A percentile compares a stretch with the other conserved stretches of the same genome.
Conservation (phyloP, 345 rosid species). For the Trapa incisa region DNA sequence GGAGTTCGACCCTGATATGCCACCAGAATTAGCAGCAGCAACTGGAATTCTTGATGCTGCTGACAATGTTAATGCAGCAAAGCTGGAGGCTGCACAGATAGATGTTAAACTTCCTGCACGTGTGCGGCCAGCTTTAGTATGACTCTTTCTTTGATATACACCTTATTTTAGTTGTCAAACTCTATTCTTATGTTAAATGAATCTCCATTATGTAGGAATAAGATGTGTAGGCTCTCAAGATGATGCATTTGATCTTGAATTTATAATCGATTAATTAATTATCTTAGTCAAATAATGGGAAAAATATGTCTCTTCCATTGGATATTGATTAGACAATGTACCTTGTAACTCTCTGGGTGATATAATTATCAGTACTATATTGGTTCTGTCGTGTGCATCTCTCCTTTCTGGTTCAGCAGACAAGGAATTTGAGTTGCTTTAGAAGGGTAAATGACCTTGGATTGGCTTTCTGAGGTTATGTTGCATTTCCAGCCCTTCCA, state of each 20-base stretch:
- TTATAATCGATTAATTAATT: background rate
- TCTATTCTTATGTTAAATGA: background rate
- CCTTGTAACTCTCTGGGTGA: background rate
- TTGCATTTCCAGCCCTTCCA: background rate
- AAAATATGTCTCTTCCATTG: background rate
- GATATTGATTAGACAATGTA: background rate
- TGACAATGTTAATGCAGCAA: conserved; percentile 45
- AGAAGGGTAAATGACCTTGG: background rate
- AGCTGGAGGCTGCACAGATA: conserved; percentile 45
- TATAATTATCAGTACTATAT: background rate
- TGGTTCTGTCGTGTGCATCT: background rate
- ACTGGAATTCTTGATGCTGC: conserved; percentile 54
- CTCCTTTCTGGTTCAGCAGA: background rate
- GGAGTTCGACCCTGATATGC: conserved; percentile 96
- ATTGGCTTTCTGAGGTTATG: background rate
- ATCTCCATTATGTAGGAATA: background rate
- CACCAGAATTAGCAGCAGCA: conserved; percentile 98
- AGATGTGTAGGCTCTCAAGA: background rate
- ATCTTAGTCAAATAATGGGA: background rate
- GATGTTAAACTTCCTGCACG: conserved; percentile 55
- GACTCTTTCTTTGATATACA: conserved; percentile 16
- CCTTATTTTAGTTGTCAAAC: background rate
- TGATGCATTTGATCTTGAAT: background rate
- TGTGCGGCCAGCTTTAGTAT: conserved; percentile 70
- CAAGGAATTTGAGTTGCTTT: background rate